Evolutionary conservation across 163 green algal genomes (phyloP).

Genomic region (Scenedesmus sp.): DNA sequence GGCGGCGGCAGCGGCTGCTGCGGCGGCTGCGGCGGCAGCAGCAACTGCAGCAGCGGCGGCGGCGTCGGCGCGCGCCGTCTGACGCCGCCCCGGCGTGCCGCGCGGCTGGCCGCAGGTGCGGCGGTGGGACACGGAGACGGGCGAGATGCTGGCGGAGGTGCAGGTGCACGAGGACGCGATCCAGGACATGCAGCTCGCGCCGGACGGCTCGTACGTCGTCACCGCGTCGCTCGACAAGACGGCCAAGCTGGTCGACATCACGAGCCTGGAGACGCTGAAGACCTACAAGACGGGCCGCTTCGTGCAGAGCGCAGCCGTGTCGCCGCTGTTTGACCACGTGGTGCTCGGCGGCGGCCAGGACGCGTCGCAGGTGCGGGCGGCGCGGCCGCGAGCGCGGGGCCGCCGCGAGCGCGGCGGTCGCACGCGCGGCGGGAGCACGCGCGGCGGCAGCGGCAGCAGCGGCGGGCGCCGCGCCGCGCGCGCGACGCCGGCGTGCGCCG

Average conservation of each 20-base stretch:
- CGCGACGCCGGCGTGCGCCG: no score
- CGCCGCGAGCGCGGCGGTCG: no score
- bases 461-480: no score
- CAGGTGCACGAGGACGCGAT: slow-evolving; percentile 79
- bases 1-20: neutral
- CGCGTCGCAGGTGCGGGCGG: slow-evolving; percentile 27
- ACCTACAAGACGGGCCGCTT: slow-evolving; percentile 90
- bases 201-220: slow-evolving; percentile 92
- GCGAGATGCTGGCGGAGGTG: slow-evolving; percentile 62
- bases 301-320: slow-evolving; percentile 93
- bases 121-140: slow-evolving; percentile 85
- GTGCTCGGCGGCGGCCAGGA: slow-evolving; percentile 50
- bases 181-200: slow-evolving; percentile 72
- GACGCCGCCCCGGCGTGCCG: neutral
- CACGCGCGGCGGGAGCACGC: no score
- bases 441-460: no score
- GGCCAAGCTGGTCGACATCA: slow-evolving; percentile 85
- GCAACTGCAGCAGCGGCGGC: neutral
- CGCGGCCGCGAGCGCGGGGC: no score
- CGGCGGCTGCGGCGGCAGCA: no score
- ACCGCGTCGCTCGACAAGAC: slow-evolving; percentile 95
- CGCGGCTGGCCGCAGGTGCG: slow-evolving; percentile 52
- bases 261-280: slow-evolving; percentile 86
- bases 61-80: neutral
- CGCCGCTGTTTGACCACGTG: slow-evolving; percentile 95